Base-by-base conservation (phyloP, 2,329 filamentous ascomycete genomes). In the Dothideomycetidae sp. region DNA sequence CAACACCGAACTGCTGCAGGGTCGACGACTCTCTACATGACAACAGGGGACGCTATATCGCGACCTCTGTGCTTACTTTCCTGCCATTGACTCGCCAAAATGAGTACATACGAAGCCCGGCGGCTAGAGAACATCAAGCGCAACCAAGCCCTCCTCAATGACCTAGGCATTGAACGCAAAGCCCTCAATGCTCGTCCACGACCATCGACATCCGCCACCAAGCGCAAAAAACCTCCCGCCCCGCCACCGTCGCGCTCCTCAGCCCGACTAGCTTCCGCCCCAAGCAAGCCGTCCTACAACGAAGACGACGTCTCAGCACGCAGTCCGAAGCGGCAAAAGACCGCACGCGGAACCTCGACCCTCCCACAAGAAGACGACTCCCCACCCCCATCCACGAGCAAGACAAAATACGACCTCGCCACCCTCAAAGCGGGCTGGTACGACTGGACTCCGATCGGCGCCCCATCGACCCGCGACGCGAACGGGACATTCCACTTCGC, bases 111-210 rank as follows among this genome's bases (percentile, higher is more conserved):
- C 44, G 66, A 70, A 46, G 54, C 56, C 2, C 56, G 60, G 13
- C 58, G 67, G 2, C 53, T 57, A 5, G 59, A 57, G 10, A 69
- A 69, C 44, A 68, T 71, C 45, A 59, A 59, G 42, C 56, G 61
- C 7, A 71, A 71, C 44, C 55, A 65, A 45, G 60, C 56, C 5
- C 54, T 70, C 1, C 52, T 71, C 3, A 57, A 58, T 33, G 57
- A 63, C 28, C 60, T 71, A 11, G 61, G 65, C 9, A 59, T 70
- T 34, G 55, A 58, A 26, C 44, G 48, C n/a, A 39, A 13, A 26
- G 50, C 49, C 30, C 44, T 43, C 30, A 48, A 52, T 12, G 34
- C 52, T 7, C 32, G 51, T 3, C n/a, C 21, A 7, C 21, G 21
- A 7, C 21, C 21, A 7, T 26, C 21, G 7, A 7, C 21, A 7